These are phyloP conservation scores for Thermomucor indicae-seudaticae DNA, from an alignment of 371 early-diverging fungal species.

Conservation along the genomic window DNA sequence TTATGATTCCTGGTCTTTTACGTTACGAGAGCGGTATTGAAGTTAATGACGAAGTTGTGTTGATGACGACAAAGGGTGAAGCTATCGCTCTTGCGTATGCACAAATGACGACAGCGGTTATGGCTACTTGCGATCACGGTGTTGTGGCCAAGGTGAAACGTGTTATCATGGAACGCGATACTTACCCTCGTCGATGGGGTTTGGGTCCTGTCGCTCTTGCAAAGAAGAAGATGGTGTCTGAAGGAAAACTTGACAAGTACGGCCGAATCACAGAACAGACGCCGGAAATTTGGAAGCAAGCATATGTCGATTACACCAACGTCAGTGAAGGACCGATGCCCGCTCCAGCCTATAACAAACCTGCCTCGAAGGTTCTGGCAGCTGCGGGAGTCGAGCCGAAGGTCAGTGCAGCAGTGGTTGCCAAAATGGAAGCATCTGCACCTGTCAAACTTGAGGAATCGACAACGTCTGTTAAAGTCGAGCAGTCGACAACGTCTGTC, in stretches of 20 bases:
- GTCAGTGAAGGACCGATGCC: slow-evolving; percentile 40
- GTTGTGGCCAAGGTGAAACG: slow-evolving; percentile 99
- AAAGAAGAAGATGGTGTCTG: slow-evolving; percentile 97
- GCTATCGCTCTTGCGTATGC: slow-evolving; percentile 98
- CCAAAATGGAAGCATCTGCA: slow-evolving; percentile 23
- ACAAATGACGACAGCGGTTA: slow-evolving; percentile 95
- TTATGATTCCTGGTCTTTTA: slow-evolving; percentile 97
- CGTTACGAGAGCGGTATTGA: slow-evolving; percentile 98
- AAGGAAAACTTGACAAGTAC: slow-evolving; percentile 95
- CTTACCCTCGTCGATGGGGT: slow-evolving; percentile 98
- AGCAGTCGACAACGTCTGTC: slow-evolving; percentile 11
- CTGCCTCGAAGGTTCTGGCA: slow-evolving; percentile 27
- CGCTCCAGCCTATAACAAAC: slow-evolving; percentile 27
- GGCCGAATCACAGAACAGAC: slow-evolving; percentile 86
- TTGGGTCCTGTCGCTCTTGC: slow-evolving; percentile 90
- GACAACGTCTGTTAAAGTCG: slow-evolving; percentile 18
- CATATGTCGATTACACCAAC: slow-evolving; percentile 69
- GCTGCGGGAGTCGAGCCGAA: slow-evolving; percentile 38
- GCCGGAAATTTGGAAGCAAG: slow-evolving; percentile 72
- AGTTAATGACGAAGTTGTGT: slow-evolving; percentile 91
- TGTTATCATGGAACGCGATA: slow-evolving; percentile 99
- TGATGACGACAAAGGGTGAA: slow-evolving; percentile 99
- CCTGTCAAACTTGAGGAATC: slow-evolving; percentile 20
- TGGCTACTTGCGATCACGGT: slow-evolving; percentile 86
- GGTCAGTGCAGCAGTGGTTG: slow-evolving; percentile 28